Base-by-base conservation (phyloP, 1,139 yeast genomes). In the Torulaspora pretoriensis region DNA sequence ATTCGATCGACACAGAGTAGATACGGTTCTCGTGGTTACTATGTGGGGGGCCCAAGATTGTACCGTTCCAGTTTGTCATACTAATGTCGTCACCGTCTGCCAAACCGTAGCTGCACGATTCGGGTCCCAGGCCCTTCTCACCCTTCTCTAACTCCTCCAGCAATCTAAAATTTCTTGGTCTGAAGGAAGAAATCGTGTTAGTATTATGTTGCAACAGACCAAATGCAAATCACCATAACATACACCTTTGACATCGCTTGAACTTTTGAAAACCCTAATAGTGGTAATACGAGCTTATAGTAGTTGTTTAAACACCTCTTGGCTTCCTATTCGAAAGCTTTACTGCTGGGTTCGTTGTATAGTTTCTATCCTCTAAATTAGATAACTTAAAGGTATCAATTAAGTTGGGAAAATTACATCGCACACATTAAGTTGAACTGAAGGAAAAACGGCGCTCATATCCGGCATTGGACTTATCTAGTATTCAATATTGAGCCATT, bases 131-230 rank as follows among this genome's bases (percentile, higher is more conserved):
- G 12, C 98, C 98, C 66, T 94, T 94, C 65, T 94, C 99, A 42
- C 98, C 98, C 63, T 90, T 92, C 67, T 94, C 99, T 54, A 94
- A 75, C 69, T 92, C 98, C 70, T 92, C 98, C 53, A 92, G 75
- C 38, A 92, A 77, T 63, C 95, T 86, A 68, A 92, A 92, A 65
- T 89, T 89, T 68, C 97, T 80, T 54, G 97, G 97, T 38, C 95
- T 86, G 52, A 26, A 19, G 22, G 22, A 6, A 19, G 2, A 19
- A 4, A 19, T 3, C 14, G 35, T 26, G 16, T 13, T 28, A 24
- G 14, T 8, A 12, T 12, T 22, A 13, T 33, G 28, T 36, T 28
- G 40, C 29, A 28, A 3, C 10, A 16, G 32, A 14, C 16, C 19
- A 22, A n/a, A 26, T 3, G 14, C n/a, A 29, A 29, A 12, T 28